These are phyloP conservation scores for Ogataea trehalophila DNA, from an alignment of 805 yeast genomes.

Conservation along the genomic window DNA sequence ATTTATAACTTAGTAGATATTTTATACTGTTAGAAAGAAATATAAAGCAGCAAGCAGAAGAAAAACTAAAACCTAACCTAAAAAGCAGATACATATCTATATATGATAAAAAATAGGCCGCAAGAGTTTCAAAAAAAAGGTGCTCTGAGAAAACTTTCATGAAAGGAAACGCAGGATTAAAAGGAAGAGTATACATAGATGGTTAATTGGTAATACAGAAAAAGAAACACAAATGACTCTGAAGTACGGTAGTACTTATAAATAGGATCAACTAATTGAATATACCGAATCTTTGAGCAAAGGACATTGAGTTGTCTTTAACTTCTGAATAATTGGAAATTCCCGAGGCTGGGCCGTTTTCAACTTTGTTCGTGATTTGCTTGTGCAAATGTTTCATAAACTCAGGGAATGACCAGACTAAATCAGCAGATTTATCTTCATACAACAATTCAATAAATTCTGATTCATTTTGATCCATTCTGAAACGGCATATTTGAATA, in stretches of 20 bases:
- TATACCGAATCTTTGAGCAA: slow-evolving; percentile 16
- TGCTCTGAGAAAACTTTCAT: no score
- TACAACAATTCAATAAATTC: slow-evolving; percentile 57
- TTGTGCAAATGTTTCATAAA: slow-evolving; percentile 67
- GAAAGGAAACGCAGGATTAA: no score
- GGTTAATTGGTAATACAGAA: no score
- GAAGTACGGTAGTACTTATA: no score
- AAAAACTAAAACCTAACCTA: neutral
- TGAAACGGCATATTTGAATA: slow-evolving; percentile 59
- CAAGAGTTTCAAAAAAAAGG: neutral
- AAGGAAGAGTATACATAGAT: no score
- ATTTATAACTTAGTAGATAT: no score
- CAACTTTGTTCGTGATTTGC: slow-evolving; percentile 48
- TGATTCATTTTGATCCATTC: slow-evolving; percentile 54
- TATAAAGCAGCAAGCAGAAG: no score
- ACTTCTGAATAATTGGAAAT: slow-evolving; percentile 1
- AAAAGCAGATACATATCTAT: neutral
- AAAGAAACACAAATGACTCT: no score
- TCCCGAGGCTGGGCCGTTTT: slow-evolving; percentile 1
- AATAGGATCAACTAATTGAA: slow-evolving; percentile 4
- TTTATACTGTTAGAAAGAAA: no score
- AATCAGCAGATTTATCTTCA: slow-evolving; percentile 64
- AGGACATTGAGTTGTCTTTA: slow-evolving; percentile 9
- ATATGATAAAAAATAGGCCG: neutral
- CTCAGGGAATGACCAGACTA: slow-evolving; percentile 56